Base-by-base conservation (phyloP, 2,329 filamentous ascomycete genomes). In the Diplodia intermedia region DNA sequence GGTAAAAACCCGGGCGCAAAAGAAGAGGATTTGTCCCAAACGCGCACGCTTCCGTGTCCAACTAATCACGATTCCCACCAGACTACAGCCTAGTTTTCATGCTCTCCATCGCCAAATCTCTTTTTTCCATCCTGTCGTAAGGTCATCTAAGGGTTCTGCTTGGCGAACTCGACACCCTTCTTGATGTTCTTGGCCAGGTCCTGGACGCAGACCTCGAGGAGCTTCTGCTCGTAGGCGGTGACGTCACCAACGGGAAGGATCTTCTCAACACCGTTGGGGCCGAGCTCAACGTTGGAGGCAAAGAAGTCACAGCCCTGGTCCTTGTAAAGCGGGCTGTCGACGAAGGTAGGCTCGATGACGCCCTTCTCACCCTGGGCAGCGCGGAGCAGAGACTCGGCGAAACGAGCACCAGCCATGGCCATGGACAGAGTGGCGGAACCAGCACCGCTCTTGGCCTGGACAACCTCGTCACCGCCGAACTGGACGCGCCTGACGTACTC, bases 391-490 rank as follows among this genome's bases (percentile, higher is more conserved):
- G 91, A 93, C 86, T 98, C 94, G 75, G 95, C 93, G 82, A 91
- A 90, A 74, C 88, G 87, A 72, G 87, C 88, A 84, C 94, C 94
- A 74, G 94, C 94, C 89, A 97, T 94, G 78, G 94, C 94, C 94
- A 99, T 99, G 85, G 93, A 97, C 76, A 98, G 91, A 72, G 94
- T 98, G 80, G 94, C 94, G 75, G 93, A 97, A 76, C 94, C 94
- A 78, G 94, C 93, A 83, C 94, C 95, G 80, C 94, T 94, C 91
- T 98, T 98, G 84, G 94, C 95, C 89, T 97, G 89, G 85, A 98
- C 94, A 75, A 98, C 94, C 90, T 98, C 94, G 82, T 98, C 94
- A 87, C 94, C 94, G 82, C 95, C 94, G 82, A 98, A 98, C 86
- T 98, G 94, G 78, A 98, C 95, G 81, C 95, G 94, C 82, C 94